phyloP scores from a whole-genome alignment of 257 asterid genomes.

The Lavandula angustifolia region DNA sequence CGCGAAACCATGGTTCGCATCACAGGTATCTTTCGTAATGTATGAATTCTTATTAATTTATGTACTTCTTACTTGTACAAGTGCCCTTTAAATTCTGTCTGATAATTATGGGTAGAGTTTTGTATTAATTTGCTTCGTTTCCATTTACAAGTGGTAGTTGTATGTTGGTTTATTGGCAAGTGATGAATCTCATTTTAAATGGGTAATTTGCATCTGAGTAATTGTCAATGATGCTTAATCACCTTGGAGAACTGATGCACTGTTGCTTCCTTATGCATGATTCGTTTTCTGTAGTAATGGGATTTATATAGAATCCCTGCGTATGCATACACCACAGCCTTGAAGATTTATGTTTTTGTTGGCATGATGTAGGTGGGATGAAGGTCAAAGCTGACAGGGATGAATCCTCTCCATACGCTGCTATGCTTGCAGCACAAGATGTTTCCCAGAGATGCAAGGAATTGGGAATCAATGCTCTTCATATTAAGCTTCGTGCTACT shows the following conservation, averaged over 20 bases:
- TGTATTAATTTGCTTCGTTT: no score
- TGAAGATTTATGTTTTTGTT: no score
- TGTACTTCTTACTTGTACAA: no score
- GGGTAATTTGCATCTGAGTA: slow-evolving; percentile 32
- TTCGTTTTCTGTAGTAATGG: background rate
- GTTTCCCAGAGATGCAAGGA: slow-evolving; percentile 93
- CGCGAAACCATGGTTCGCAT: slow-evolving; percentile 90
- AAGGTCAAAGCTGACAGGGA: slow-evolving; percentile 95
- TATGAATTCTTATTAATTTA: no score
- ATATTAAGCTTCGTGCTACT: slow-evolving; percentile 87
- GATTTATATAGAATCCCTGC: background rate
- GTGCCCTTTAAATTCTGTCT: no score
- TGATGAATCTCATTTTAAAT: slow-evolving; percentile 30
- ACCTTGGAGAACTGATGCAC: slow-evolving; percentile 28
- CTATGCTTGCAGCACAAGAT: slow-evolving; percentile 98
- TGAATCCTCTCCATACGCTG: slow-evolving; percentile 95
- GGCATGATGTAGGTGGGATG: slow-evolving; percentile 64
- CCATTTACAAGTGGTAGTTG: no score
- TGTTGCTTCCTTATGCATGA: no score
- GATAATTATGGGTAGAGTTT: no score
- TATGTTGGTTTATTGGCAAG: background rate
- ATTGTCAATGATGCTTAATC: slow-evolving; percentile 24
- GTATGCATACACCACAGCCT: background rate
- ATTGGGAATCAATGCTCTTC: slow-evolving; percentile 82
- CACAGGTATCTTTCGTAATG: slow-evolving; percentile 51